Evolutionary conservation across 78 protist genomes (phyloP).

Genomic region (Guillardia theta): DNA sequence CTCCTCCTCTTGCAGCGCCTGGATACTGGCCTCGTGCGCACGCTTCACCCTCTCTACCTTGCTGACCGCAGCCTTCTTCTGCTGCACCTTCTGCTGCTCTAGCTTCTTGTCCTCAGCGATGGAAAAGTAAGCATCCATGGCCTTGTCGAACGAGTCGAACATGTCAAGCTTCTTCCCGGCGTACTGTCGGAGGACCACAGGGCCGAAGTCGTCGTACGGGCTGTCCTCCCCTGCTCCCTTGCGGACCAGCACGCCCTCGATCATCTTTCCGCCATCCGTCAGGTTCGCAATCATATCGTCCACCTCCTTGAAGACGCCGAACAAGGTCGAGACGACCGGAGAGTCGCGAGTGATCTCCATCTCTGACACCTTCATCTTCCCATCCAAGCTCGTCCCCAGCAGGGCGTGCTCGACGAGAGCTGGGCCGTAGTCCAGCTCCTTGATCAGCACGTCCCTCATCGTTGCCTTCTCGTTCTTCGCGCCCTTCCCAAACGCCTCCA

Average conservation of each 20-base stretch:
- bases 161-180: neutral
- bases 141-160: constrained; percentile 64
- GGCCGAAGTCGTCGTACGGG: constrained; percentile 77
- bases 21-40: constrained; percentile 76
- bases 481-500: neutral
- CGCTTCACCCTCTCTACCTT: constrained; percentile 42
- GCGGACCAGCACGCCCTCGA: neutral
- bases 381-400: neutral
- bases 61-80: neutral
- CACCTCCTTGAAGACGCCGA: neutral
- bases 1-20: constrained; percentile 60
- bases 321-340: neutral
- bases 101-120: constrained; percentile 64
- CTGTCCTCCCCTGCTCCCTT: neutral
- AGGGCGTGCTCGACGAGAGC: constrained; percentile 63
- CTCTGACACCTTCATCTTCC: neutral
- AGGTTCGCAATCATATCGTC: neutral
- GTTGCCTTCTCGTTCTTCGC: neutral
- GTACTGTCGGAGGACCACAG: constrained; percentile 50
- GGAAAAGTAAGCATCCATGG: constrained; percentile 89
- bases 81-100: constrained; percentile 63
- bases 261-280: neutral
- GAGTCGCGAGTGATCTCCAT: neutral
- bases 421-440: constrained; percentile 47
- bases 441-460: neutral